Conservation (phyloP, 1,284 basidiomycete species). For the Gymnopus androsaceus region DNA sequence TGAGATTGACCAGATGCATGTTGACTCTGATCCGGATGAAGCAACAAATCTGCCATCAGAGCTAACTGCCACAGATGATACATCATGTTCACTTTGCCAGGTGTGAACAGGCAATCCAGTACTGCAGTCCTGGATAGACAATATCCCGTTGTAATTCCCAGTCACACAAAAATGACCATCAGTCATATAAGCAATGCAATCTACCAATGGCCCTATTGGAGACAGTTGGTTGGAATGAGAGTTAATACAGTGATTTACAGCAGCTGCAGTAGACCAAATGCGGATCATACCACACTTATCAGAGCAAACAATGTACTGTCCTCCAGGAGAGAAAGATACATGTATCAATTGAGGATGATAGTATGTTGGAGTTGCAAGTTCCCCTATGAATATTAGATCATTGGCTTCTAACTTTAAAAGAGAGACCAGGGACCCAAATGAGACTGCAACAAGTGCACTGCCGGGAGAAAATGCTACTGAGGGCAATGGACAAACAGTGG, state of each 20-base stretch:
- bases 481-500: not conserved
- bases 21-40: not conserved
- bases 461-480: not conserved
- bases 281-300: not conserved
- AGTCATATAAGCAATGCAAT: not conserved
- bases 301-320: constrained; percentile 1
- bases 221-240: not conserved
- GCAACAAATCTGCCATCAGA: constrained; percentile 2
- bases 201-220: not conserved
- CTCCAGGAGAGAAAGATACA: not conserved
- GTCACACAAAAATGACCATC: not conserved
- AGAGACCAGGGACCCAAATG: not conserved
- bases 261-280: not conserved
- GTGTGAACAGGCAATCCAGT: not conserved
- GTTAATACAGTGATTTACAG: not conserved
- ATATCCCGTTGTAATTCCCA: not conserved
- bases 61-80: not conserved
- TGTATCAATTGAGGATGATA: not conserved
- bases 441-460: not conserved
- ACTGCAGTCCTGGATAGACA: not conserved
- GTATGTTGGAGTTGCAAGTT: not conserved
- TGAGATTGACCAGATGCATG: not conserved
- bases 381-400: not conserved
- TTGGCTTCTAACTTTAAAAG: not conserved
- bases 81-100: not conserved